Base-by-base conservation (phyloP, 1,139 yeast species). In the Saccharomyces hybrid region DNA sequence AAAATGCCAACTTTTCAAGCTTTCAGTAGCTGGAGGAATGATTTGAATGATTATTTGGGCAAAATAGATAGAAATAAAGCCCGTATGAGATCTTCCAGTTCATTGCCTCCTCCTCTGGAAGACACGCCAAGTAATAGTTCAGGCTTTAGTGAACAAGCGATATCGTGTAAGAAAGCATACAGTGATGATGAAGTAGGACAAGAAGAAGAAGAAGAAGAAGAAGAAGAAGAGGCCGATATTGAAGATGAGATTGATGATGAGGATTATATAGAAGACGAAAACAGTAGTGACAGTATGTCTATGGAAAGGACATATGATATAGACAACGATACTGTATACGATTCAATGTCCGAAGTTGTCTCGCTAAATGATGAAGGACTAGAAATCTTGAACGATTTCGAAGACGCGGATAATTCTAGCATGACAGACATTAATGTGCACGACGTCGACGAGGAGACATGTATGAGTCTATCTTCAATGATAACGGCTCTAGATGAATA, bases 401-500 rank as follows among this genome's bases (percentile, higher is more conserved):
- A 44, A 19, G 26, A 34, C 8, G 29, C 12, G 7, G 42, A 28
- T n/a, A 42, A 44, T 19, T 5, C 31, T 4, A 47, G 19, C 5
- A 24, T 46, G 31, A 11, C 29, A n/a, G 31, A 24, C 26, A 19
- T 38, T 4, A 38, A 19, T 9, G 44, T 38, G 12, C 44, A 19
- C 4, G 44, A 38, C 7, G 19, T 26, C 34, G 52, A 50, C 3
- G 31, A 34, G 19, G 27, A 47, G 4, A 38, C 50, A 11, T 26
- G 14, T 21, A 26, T 57, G 6, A 61, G 58, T 27, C 19, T 61
- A 4, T 50, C 52, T 4, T 58, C 65, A 11, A 47, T 64, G 24
- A 64, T 60, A 1, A 56, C 65, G 1, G 64, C 65, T 11, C 50
- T 64, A 4, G 66, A 64, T 55, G 67, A 62, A 54, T 63, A 63